A percentile compares a stretch with the other conserved stretches of the same genome.
These are phyloP conservation scores for Fusarium continuum DNA, from an alignment of 2,329 filamentous ascomycete species.

Conservation along the genomic window DNA sequence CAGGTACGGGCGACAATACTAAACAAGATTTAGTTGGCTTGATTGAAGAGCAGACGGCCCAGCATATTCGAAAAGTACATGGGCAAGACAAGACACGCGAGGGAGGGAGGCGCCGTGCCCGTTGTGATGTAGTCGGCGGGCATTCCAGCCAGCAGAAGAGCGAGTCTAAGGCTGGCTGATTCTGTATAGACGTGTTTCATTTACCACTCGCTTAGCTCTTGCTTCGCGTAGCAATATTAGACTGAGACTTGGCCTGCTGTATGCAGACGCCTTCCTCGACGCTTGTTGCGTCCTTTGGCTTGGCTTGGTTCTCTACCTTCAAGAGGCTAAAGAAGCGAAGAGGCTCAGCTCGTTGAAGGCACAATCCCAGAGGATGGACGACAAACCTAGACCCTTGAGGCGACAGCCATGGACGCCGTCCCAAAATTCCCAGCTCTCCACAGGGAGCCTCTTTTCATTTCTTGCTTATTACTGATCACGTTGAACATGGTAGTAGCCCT, in stretches of 20 bases:
- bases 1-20: neutral
- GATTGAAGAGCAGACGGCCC: neutral
- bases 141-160: slow-evolving; percentile 28
- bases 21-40: neutral
- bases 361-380: neutral
- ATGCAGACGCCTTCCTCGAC: neutral
- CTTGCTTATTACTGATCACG: neutral
- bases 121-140: slow-evolving; percentile 31
- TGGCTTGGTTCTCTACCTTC: neutral
- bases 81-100: slow-evolving; percentile 5
- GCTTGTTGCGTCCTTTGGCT: neutral
- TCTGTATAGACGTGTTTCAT: slow-evolving; percentile 18
- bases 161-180: slow-evolving; percentile 27
- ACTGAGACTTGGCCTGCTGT: neutral
- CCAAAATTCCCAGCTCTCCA: slow-evolving; percentile 8
- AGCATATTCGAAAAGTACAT: neutral
- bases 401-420: slow-evolving; percentile 29
- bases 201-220: neutral
- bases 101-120: slow-evolving; percentile 36
- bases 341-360: neutral
- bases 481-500: neutral
- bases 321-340: neutral
- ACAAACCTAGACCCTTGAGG: slow-evolving; percentile 10
- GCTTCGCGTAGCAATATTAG: neutral
- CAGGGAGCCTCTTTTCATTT: slow-evolving; percentile 9